phyloP scores from a whole-genome alignment of 495 filamentous ascomycete species.

The Hypoxylon trugodes region DNA sequence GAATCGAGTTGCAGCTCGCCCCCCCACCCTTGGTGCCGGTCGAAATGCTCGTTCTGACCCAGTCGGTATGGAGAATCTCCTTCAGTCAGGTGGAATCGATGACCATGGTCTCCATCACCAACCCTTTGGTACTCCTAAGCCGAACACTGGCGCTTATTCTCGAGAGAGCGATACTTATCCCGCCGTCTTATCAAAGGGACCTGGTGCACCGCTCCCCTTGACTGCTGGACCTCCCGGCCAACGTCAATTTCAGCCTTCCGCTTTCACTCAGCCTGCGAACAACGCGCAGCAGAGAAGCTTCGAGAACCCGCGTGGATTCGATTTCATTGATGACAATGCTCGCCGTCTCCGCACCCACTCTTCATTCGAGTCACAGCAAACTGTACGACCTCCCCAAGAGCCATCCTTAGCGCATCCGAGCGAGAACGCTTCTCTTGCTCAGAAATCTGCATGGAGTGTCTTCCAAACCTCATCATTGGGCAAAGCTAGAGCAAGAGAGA shows the following conservation, averaged over 20 bases:
- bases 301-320: conserved; percentile 38
- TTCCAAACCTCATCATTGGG: background rate
- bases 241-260: conserved; percentile 47
- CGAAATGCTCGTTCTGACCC: background rate
- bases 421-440: background rate
- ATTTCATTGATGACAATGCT: conserved; percentile 21
- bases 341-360: conserved; percentile 12
- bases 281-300: conserved; percentile 4
- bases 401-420: background rate
- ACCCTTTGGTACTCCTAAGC: background rate
- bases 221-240: conserved; percentile 59
- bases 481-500: background rate
- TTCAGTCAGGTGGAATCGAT: conserved; percentile 17
- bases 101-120: conserved; percentile 10
- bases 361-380: background rate
- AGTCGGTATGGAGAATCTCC: background rate
- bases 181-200: conserved; percentile 39
- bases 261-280: conserved; percentile 39
- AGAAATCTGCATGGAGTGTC: too few relatives aligned
- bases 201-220: conserved; percentile 54
- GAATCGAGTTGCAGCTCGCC: background rate
- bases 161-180: conserved; percentile 23
- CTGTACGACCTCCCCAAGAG: conserved; percentile 8
- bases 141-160: background rate
- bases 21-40: background rate